Percentiles rank a stretch among this genome's conserved stretches.
Evolutionary conservation across 352 stramenopile genomes (phyloP).

Genomic region (Phytophthora brassicae): DNA sequence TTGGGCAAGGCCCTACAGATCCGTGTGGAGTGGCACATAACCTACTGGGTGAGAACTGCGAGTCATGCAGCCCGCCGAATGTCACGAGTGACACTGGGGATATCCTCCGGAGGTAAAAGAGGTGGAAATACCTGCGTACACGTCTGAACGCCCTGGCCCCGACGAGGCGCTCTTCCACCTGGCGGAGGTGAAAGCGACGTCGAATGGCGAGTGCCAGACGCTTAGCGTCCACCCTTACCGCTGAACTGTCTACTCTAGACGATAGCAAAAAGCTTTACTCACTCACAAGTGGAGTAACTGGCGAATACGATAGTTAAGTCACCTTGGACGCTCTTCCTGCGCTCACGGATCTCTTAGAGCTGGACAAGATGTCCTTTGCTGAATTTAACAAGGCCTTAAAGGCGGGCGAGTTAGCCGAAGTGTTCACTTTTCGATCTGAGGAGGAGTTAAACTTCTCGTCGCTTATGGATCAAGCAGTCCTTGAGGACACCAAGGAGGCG

Average conservation of each 20-base stretch:
- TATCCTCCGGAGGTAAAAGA: background rate
- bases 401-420: no score
- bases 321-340: background rate
- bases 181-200: background rate
- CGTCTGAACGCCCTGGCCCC: background rate
- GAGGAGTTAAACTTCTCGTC: no score
- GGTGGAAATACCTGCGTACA: background rate
- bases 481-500: no score
- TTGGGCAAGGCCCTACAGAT: no score
- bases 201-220: background rate
- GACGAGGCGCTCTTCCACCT: background rate
- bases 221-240: background rate
- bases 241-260: no score
- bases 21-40: background rate
- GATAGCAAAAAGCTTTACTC: background rate
- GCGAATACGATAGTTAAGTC: background rate
- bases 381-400: no score
- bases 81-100: background rate
- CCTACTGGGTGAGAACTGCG: background rate
- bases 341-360: background rate
- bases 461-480: no score
- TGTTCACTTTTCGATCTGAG: no score
- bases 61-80: background rate
- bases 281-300: background rate
- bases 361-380: background rate